Conservation (phyloP, 2,329 filamentous ascomycete species). For the Exophiala sideris region DNA sequence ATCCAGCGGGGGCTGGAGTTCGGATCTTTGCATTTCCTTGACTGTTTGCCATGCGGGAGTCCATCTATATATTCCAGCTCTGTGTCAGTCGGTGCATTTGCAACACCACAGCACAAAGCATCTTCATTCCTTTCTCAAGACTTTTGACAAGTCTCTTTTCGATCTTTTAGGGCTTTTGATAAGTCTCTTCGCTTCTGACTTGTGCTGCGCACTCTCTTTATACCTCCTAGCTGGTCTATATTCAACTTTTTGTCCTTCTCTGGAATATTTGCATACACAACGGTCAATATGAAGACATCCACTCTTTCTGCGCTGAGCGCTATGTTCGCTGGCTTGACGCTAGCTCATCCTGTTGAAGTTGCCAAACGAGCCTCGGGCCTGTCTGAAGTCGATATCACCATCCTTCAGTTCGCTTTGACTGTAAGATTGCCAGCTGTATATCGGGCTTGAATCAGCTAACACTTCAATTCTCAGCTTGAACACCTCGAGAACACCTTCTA, state of each 20-base stretch:
- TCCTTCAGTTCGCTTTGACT: slow-evolving; percentile 50
- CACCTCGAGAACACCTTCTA: slow-evolving; percentile 73
- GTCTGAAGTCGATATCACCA: slow-evolving; percentile 53
- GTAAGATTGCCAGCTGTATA: slow-evolving; percentile 4
- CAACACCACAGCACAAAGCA: slow-evolving; percentile 11
- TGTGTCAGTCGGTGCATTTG: not conserved
- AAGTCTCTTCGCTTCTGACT: slow-evolving; percentile 16
- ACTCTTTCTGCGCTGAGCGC: slow-evolving; percentile 19
- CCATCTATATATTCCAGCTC: slow-evolving; percentile 14
- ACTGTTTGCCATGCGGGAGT: not conserved
- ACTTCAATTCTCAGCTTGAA: slow-evolving; percentile 50
- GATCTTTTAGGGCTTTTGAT: slow-evolving; percentile 23
- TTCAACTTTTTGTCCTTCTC: not conserved
- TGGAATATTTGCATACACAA: not conserved
- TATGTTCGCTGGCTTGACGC: slow-evolving; percentile 21
- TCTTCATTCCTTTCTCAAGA: slow-evolving; percentile 21
- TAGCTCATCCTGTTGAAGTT: slow-evolving; percentile 21
- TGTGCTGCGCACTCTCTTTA: slow-evolving; percentile 24
- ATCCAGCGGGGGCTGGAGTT: slow-evolving; percentile 5
- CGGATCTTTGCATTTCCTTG: slow-evolving; percentile 21
- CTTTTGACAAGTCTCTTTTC: slow-evolving; percentile 25
- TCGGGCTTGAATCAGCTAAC: not conserved
- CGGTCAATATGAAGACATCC: slow-evolving; percentile 21
- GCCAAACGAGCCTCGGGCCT: slow-evolving; percentile 6
- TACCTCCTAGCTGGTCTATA: slow-evolving; percentile 1